Evolutionary conservation across 352 stramenopile species (phyloP).

Genomic region (Globisporangium cederbergense): DNA sequence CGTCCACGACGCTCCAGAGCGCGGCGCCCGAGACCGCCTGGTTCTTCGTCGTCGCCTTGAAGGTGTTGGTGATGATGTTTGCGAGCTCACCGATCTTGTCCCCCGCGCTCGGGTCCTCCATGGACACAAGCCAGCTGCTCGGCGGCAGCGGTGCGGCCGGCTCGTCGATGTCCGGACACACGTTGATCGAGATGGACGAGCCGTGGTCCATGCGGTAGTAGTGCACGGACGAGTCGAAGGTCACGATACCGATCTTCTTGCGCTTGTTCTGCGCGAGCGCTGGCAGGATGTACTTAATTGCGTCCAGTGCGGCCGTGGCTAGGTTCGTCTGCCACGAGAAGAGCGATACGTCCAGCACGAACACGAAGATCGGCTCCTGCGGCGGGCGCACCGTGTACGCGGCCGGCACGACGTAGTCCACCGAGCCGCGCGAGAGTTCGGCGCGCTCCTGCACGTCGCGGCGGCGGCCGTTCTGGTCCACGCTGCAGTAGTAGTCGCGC

Average conservation of each 20-base stretch:
- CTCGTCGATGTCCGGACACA: slow-evolving; percentile 81
- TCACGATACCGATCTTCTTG: slow-evolving; percentile 88
- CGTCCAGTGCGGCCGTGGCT: slow-evolving; percentile 51
- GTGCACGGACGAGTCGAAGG: slow-evolving; percentile 79
- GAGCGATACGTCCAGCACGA: slow-evolving; percentile 84
- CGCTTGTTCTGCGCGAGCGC: slow-evolving; percentile 75
- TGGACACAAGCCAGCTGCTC: slow-evolving; percentile 78
- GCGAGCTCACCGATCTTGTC: slow-evolving; percentile 69
- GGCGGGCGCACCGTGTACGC: slow-evolving; percentile 82
- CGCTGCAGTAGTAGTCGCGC: slow-evolving; percentile 84
- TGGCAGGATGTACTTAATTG: slow-evolving; percentile 77
- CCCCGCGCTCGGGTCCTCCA: slow-evolving; percentile 67
- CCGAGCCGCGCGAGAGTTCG: slow-evolving; percentile 76
- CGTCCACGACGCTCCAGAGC: slow-evolving; percentile 76
- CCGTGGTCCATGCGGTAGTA: slow-evolving; percentile 84
- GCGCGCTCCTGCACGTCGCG: slow-evolving; percentile 77
- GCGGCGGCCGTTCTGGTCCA: slow-evolving; percentile 82
- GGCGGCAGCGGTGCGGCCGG: slow-evolving; percentile 67
- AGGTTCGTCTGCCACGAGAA: slow-evolving; percentile 80
- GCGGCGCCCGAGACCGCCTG: slow-evolving; percentile 73
- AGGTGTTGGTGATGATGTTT: slow-evolving; percentile 67
- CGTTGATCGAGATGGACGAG: slow-evolving; percentile 66
- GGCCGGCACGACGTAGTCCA: slow-evolving; percentile 81
- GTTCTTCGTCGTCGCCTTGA: slow-evolving; percentile 71
- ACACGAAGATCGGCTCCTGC: slow-evolving; percentile 86